Conservation (phyloP, 306 rosid species). For the Cicer arietinum region DNA sequence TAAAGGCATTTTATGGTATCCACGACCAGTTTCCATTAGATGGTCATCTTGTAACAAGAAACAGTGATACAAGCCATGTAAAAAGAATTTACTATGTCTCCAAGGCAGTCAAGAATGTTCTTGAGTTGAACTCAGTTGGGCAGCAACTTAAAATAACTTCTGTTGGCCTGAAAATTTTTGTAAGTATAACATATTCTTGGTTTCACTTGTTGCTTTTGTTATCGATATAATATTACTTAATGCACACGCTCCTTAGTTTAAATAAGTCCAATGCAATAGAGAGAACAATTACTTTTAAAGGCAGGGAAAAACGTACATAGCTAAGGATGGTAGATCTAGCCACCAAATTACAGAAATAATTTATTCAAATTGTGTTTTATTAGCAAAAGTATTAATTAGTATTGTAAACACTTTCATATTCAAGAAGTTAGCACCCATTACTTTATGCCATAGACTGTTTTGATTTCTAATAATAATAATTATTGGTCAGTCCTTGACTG, state of each 20-base stretch:
- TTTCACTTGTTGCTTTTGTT: not conserved
- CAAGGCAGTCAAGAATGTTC: constrained; percentile 81
- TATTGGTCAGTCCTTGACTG: constrained; percentile 14
- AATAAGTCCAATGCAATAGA: constrained; percentile 2
- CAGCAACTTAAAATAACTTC: constrained; percentile 90
- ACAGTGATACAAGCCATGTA: constrained; percentile 69
- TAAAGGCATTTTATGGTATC: constrained; percentile 82
- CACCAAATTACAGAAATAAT: constrained; percentile 11
- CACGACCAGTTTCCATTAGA: constrained; percentile 67
- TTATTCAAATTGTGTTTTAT: constrained; percentile 15
- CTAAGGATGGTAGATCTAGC: constrained; percentile 2
- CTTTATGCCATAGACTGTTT: constrained; percentile 13
- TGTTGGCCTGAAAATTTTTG: constrained; percentile 89
- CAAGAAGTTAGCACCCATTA: constrained; percentile 19
- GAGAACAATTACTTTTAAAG: constrained; percentile 3
- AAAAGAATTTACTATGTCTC: constrained; percentile 89
- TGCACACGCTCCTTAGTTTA: constrained; percentile 16
- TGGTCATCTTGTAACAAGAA: constrained; percentile 84
- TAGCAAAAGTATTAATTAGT: not conserved
- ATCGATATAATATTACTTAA: constrained; percentile 13
- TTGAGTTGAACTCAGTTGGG: constrained; percentile 80
- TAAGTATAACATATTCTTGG: constrained; percentile 58
- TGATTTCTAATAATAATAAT: not conserved
- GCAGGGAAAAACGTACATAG: not conserved
- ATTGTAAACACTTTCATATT: constrained; percentile 10